phyloP scores from a whole-genome alignment of 768 basidiomycete genomes.

The Hypholoma fasciculare region DNA sequence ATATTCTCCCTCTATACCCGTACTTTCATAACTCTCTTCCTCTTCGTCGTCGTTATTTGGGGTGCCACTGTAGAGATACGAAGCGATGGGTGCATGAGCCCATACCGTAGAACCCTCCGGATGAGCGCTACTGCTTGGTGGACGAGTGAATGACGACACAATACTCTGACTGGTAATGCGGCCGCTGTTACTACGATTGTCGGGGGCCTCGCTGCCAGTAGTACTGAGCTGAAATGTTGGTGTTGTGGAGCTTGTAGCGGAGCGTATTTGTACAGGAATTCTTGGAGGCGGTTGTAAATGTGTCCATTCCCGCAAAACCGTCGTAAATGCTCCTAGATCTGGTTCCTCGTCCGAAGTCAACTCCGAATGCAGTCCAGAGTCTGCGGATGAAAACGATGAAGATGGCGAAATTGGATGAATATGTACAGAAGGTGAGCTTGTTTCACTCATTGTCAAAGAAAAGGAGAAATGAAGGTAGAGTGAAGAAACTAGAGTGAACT shows the following conservation, averaged over 20 bases:
- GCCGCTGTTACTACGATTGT: conserved; percentile 15
- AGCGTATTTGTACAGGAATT: conserved; percentile 27
- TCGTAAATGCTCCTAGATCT: conserved; percentile 71
- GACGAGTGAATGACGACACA: conserved; percentile 27
- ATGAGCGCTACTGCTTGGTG: conserved; percentile 24
- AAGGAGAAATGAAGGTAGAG: conserved; percentile 10
- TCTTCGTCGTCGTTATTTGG: conserved; percentile 20
- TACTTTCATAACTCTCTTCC: conserved; percentile 15
- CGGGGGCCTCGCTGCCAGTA: conserved; percentile 16
- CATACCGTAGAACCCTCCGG: conserved; percentile 60
- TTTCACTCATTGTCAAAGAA: conserved; percentile 22
- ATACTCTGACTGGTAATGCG: conserved; percentile 13
- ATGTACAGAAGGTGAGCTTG: conserved; percentile 22
- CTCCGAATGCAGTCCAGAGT: conserved; percentile 36
- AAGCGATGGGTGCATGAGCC: conserved; percentile 56
- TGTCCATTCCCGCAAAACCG: conserved; percentile 66
- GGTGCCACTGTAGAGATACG: conserved; percentile 45
- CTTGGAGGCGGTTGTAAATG: conserved; percentile 52
- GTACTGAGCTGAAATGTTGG: conserved; percentile 25
- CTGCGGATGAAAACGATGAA: conserved; percentile 23
- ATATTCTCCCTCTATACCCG: conserved; percentile 16
- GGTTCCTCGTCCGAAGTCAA: conserved; percentile 65
- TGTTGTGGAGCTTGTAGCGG: conserved; percentile 25
- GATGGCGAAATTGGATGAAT: conserved; percentile 24
- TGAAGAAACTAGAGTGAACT: neutral